phyloP scores from a whole-genome alignment of 305 asterid species.

The Petunia hybrid region DNA sequence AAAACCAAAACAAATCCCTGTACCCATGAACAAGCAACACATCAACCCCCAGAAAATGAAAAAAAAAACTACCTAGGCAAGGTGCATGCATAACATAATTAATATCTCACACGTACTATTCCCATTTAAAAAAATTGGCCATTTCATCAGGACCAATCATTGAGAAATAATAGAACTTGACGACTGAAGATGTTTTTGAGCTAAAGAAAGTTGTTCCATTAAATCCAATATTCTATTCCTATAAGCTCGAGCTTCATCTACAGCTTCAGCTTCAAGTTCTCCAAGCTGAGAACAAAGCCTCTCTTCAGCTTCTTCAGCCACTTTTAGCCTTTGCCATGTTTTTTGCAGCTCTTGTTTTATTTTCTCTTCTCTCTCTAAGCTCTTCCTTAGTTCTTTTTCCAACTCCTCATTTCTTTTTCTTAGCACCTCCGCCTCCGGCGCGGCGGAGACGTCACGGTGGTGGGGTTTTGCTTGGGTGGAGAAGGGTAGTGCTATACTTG shows the following conservation, averaged over 20 bases:
- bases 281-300: slow-evolving; percentile 78
- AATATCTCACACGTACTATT: too few species aligned
- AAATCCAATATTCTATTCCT: slow-evolving; percentile 47
- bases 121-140: too few species aligned
- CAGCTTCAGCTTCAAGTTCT: slow-evolving; percentile 86
- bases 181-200: slow-evolving; percentile 39
- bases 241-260: slow-evolving; percentile 61
- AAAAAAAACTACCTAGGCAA: neutral
- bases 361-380: slow-evolving; percentile 57
- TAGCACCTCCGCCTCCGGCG: slow-evolving; percentile 32
- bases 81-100: neutral
- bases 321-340: slow-evolving; percentile 53
- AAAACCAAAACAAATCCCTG: too few species aligned
- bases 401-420: slow-evolving; percentile 49
- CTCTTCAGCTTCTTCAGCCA: slow-evolving; percentile 92
- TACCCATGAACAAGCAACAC: neutral
- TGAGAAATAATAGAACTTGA: neutral
- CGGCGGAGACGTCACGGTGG: neutral
- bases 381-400: slow-evolving; percentile 41
- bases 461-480: neutral
- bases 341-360: slow-evolving; percentile 55
- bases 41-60: too few species aligned
- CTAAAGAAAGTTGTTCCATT: slow-evolving; percentile 55
- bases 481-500: slow-evolving; percentile 39
- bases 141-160: too few species aligned